These are phyloP conservation scores for Tetracladium setigerum DNA, from an alignment of 495 filamentous ascomycete species.

Conservation along the genomic window DNA sequence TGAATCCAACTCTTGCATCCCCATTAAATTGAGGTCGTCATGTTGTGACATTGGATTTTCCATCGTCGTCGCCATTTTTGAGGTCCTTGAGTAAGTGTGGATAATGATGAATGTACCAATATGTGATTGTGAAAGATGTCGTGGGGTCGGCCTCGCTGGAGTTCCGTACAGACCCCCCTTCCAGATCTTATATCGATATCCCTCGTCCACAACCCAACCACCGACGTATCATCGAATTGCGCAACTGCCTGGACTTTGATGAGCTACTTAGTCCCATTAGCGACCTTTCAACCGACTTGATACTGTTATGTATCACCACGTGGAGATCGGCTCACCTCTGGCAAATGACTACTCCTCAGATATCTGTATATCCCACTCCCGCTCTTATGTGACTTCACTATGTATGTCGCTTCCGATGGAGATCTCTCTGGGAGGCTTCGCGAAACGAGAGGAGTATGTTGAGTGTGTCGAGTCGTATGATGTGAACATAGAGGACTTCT, in stretches of 20 bases:
- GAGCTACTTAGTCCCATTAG: slow-evolving; percentile 9
- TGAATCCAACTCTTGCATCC: slow-evolving; percentile 23
- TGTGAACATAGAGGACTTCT: slow-evolving; percentile 13
- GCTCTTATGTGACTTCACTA: slow-evolving; percentile 2
- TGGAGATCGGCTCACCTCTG: slow-evolving; percentile 19
- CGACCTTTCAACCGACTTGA: slow-evolving; percentile 2
- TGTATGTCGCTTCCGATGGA: slow-evolving; percentile 1
- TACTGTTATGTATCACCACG: slow-evolving; percentile 17
- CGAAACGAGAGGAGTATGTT: slow-evolving; percentile 10
- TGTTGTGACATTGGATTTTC: slow-evolving; percentile 15
- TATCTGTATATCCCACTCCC: slow-evolving; percentile 2
- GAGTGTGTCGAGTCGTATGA: slow-evolving; percentile 13
- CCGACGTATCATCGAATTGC: slow-evolving; percentile 12
- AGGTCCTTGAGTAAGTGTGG: slow-evolving; percentile 7
- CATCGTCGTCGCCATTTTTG: slow-evolving; percentile 19
- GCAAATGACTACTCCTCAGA: slow-evolving; percentile 11
- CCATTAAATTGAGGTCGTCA: slow-evolving; percentile 25
- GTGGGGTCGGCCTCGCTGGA: slow-evolving; percentile 11
- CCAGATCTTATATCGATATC: slow-evolving; percentile 9
- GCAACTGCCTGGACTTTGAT: neutral
- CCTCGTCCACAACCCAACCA: slow-evolving; percentile 10
- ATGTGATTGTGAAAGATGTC: slow-evolving; percentile 18
- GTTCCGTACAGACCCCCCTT: slow-evolving; percentile 13
- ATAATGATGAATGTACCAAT: slow-evolving; percentile 8
- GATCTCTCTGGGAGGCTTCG: slow-evolving; percentile 2